Conservation (phyloP, 2,329 filamentous ascomycete species). For the Biscogniauxia mediterranea region DNA sequence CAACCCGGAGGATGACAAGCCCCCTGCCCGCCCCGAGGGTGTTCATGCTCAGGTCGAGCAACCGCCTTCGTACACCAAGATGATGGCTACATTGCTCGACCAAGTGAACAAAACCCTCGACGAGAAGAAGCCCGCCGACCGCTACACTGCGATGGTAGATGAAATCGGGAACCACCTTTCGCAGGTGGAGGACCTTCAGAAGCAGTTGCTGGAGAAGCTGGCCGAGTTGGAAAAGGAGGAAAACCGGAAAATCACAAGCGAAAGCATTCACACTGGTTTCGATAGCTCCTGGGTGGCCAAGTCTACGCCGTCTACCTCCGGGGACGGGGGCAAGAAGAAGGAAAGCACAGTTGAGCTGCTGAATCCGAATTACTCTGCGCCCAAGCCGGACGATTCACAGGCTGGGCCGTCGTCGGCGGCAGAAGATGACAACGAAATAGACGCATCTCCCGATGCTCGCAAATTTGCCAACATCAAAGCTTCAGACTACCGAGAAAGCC, state of each 20-base stretch:
- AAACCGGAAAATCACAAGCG: conserved; percentile 87
- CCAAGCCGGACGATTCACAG: conserved; percentile 25
- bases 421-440: conserved; percentile 66
- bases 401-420: conserved; percentile 35
- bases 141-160: conserved; percentile 72
- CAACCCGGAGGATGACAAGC: conserved; percentile 70
- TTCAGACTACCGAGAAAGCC: conserved; percentile 69
- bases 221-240: conserved; percentile 83
- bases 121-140: conserved; percentile 66
- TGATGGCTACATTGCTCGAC: conserved; percentile 96
- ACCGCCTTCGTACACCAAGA: conserved; percentile 86
- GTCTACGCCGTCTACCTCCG: conserved; percentile 31
- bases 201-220: conserved; percentile 70
- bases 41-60: conserved; percentile 73
- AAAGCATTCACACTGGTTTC: conserved; percentile 84
- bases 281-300: conserved; percentile 73
- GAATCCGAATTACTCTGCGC: conserved; percentile 60
- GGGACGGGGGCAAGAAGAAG: conserved; percentile 45
- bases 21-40: conserved; percentile 72
- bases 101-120: conserved; percentile 85
- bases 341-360: conserved; percentile 66
- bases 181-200: conserved; percentile 77
- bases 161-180: conserved; percentile 74
- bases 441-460: conserved; percentile 75
- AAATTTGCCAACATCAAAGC: conserved; percentile 77